These are phyloP conservation scores for Xylaria castorea DNA, from an alignment of 495 filamentous ascomycete species.

Conservation along the genomic window DNA sequence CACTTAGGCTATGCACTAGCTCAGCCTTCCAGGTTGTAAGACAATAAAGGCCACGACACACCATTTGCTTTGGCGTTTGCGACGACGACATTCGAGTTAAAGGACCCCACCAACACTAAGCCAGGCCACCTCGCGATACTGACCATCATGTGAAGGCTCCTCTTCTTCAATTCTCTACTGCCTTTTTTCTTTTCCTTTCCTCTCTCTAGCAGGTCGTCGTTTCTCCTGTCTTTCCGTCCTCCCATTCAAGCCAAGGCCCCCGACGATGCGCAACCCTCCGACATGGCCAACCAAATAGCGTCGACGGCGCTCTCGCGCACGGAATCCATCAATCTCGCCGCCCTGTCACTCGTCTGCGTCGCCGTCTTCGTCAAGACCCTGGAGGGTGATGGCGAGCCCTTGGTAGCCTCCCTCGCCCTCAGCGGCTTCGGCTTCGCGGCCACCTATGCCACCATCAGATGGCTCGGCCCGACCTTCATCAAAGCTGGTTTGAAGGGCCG, in stretches of 20 bases:
- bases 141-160: conserved; percentile 1
- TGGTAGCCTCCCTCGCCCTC: conserved; percentile 86
- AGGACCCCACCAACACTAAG: conserved; percentile 19
- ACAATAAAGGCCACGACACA: conserved; percentile 19
- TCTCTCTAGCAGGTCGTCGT: neutral
- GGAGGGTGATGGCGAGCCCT: conserved; percentile 79
- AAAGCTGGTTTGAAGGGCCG: conserved; percentile 87
- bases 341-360: conserved; percentile 71
- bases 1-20: conserved; percentile 15
- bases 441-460: conserved; percentile 83
- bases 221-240: neutral
- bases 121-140: neutral
- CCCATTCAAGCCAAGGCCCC: neutral
- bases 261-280: conserved; percentile 30
- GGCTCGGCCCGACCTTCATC: conserved; percentile 93
- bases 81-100: conserved; percentile 1
- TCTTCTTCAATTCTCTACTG: neutral
- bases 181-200: neutral
- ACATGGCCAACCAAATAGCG: conserved; percentile 49
- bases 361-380: conserved; percentile 83
- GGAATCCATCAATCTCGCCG: conserved; percentile 74
- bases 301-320: conserved; percentile 62
- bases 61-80: conserved; percentile 11
- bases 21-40: conserved; percentile 24
- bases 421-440: conserved; percentile 82